phyloP scores from a whole-genome alignment of 2,329 filamentous ascomycete species.

The Ascochyta koolunga region DNA sequence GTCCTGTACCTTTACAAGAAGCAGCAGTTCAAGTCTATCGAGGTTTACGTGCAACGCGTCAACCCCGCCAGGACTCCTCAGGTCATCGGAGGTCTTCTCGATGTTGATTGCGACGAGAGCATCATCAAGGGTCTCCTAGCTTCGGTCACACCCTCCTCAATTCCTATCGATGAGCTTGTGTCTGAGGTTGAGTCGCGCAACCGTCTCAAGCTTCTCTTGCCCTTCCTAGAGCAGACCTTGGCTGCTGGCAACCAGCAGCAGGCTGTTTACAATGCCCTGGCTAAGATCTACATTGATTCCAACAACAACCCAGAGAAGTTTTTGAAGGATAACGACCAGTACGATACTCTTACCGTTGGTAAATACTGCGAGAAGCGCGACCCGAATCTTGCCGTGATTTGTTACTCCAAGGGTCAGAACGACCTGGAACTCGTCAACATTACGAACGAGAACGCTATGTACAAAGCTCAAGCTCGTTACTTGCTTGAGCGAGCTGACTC shows the following conservation, averaged over 20 bases:
- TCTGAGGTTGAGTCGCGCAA: constrained; percentile 95
- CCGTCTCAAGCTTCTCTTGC: constrained; percentile 89
- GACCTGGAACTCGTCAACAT: constrained; percentile 96
- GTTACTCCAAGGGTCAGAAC: constrained; percentile 95
- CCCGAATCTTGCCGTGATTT: constrained; percentile 92
- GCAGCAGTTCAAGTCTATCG: constrained; percentile 98
- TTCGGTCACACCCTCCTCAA: constrained; percentile 81
- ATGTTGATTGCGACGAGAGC: constrained; percentile 95
- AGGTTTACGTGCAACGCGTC: constrained; percentile 96
- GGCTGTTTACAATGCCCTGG: constrained; percentile 94
- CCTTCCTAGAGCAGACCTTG: constrained; percentile 93
- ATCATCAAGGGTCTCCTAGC: constrained; percentile 92
- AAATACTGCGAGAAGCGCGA: constrained; percentile 99
- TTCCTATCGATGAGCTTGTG: constrained; percentile 94
- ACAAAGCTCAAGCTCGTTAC: constrained; percentile 95
- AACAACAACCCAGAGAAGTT: constrained; percentile 99
- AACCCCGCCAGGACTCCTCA: constrained; percentile 90
- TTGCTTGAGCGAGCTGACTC: constrained; percentile 85
- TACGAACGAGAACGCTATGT: constrained; percentile 99
- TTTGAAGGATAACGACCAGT: constrained; percentile 95
- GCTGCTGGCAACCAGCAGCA: constrained; percentile 92
- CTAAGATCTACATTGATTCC: constrained; percentile 98
- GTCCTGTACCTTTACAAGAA: constrained; percentile 98
- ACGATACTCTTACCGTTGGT: constrained; percentile 88
- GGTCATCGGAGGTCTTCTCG: constrained; percentile 89